These are phyloP conservation scores for Fusarium verticillioides DNA, from an alignment of 2,329 filamentous ascomycete species.

Conservation along the genomic window DNA sequence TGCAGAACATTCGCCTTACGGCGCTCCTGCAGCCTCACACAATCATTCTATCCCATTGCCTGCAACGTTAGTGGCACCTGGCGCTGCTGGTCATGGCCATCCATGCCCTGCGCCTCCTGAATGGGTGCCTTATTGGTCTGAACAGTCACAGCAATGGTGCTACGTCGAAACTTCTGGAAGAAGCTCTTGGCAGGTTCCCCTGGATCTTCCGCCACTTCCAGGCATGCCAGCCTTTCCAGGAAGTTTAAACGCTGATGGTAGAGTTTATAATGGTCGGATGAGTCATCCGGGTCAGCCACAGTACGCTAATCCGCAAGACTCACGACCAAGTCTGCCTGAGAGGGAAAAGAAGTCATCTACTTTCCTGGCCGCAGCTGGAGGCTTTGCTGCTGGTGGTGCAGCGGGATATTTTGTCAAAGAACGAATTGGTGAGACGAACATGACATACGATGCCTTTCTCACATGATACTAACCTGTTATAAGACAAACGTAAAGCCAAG, in stretches of 20 bases:
- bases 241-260: neutral
- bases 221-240: conserved; percentile 22
- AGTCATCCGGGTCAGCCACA: neutral
- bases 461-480: neutral
- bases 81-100: neutral
- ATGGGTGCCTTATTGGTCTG: conserved; percentile 40
- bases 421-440: conserved; percentile 2
- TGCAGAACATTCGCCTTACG: rapidly evolving
- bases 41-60: neutral
- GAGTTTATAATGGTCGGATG: neutral
- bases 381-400: conserved; percentile 28
- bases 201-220: neutral
- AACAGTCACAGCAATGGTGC: conserved; percentile 23
- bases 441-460: neutral
- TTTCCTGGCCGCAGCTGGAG: conserved; percentile 19
- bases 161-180: conserved; percentile 26
- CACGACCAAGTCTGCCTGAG: neutral
- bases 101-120: conserved; percentile 13
- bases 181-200: neutral
- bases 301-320: neutral
- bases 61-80: neutral
- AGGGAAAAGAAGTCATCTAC: neutral
- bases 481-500: conserved; percentile 27
- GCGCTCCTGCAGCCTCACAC: rapidly evolving
- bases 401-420: conserved; percentile 34